phyloP scores from a whole-genome alignment of 257 asterid species.

The Solanum rostratum region DNA sequence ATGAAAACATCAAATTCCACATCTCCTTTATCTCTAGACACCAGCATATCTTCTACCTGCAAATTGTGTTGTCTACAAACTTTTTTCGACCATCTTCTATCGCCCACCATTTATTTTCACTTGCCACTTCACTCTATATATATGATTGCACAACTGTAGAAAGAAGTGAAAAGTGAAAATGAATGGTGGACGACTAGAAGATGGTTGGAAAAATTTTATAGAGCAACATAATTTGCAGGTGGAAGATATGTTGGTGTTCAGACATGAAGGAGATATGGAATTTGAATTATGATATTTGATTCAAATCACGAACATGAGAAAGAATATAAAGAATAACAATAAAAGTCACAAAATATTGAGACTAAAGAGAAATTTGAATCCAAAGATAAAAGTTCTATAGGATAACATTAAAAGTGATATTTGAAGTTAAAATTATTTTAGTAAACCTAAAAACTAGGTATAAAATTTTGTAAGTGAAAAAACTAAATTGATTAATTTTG shows the following conservation, averaged over 20 bases:
- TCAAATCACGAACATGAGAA: neutral
- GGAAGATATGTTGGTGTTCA: neutral
- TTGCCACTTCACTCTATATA: neutral
- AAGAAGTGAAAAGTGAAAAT: neutral
- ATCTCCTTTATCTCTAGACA: no score
- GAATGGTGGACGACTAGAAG: neutral
- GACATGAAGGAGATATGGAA: conserved; percentile 6
- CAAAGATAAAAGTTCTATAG: neutral
- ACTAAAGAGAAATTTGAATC: neutral
- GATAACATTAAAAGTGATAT: no score
- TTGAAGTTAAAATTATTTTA: no score
- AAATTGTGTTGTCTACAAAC: no score
- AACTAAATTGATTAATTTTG: no score
- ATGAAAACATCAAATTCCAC: no score
- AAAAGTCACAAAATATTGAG: neutral
- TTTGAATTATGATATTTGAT: neutral
- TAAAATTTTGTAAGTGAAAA: no score
- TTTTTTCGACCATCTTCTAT: no score
- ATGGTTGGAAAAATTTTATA: neutral
- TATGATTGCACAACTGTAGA: neutral
- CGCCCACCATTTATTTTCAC: no score
- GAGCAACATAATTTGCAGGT: neutral
- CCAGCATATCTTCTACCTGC: no score
- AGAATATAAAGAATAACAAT: neutral
- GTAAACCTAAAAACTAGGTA: no score